Evolutionary conservation across 495 filamentous ascomycete species (phyloP).

Genomic region (Podospora bellae-mahoneyi): DNA sequence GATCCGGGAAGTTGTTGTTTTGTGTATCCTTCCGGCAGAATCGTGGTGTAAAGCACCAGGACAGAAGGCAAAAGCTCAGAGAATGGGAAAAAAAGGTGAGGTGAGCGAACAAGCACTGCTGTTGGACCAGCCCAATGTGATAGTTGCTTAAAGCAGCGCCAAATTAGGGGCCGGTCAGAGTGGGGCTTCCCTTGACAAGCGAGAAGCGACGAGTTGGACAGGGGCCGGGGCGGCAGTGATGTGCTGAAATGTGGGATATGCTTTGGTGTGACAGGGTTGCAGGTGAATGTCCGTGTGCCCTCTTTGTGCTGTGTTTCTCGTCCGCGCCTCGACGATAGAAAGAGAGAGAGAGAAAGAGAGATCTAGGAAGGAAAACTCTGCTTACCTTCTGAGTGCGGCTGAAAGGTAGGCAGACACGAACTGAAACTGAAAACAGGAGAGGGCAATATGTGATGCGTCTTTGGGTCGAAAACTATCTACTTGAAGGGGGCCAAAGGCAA

Average conservation of each 20-base stretch:
- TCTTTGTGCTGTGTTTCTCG: background rate
- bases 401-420: background rate
- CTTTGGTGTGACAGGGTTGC: constrained; percentile 36
- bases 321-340: constrained; percentile 5
- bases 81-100: background rate
- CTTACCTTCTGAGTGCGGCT: background rate
- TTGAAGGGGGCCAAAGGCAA: constrained; percentile 2
- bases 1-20: background rate
- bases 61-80: constrained; percentile 7
- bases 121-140: background rate
- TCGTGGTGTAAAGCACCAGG: constrained; percentile 1
- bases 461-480: constrained; percentile 7
- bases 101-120: background rate
- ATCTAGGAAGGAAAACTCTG: constrained; percentile 13
- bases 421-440: constrained; percentile 3
- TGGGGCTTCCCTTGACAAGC: constrained; percentile 27
- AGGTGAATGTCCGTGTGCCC: constrained; percentile 22
- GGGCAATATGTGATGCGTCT: constrained; percentile 11
- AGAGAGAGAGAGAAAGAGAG: background rate
- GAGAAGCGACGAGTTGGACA: constrained; percentile 36
- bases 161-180: constrained; percentile 27
- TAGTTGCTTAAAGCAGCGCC: constrained; percentile 31
- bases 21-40: background rate
- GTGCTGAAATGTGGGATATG: constrained; percentile 34
- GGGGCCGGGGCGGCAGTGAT: constrained; percentile 34